phyloP scores from a whole-genome alignment of 2,329 filamentous ascomycete genomes.

The Curvularia sp. region DNA sequence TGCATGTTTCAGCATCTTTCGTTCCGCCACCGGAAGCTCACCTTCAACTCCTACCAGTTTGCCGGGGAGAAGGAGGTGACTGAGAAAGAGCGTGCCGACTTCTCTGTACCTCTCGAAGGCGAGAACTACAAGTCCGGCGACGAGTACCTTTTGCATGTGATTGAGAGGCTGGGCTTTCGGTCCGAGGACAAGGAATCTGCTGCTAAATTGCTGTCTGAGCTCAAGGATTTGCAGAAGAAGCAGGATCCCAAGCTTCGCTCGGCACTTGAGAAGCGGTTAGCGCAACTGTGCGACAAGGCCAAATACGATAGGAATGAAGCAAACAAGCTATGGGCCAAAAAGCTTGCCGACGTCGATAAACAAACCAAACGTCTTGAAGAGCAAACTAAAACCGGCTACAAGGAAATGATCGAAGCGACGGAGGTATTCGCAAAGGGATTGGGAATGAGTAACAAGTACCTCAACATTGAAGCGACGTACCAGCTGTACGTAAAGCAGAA shows the following conservation, averaged over 20 bases:
- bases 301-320: neutral
- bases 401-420: too few species aligned
- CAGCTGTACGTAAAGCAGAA: too few species aligned
- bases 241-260: neutral
- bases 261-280: neutral
- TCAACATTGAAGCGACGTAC: too few species aligned
- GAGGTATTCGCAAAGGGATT: too few species aligned
- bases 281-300: neutral
- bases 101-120: neutral
- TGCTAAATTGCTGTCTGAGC: neutral
- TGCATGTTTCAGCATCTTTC: too few species aligned
- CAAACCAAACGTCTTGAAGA: neutral
- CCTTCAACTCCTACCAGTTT: neutral
- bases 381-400: neutral
- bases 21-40: too few species aligned
- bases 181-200: neutral
- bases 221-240: neutral
- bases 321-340: neutral
- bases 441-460: too few species aligned
- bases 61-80: neutral
- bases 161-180: neutral
- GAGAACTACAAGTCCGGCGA: neutral
- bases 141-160: neutral
- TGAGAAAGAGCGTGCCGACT: neutral
- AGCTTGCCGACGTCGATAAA: neutral